These are phyloP conservation scores for Boletus pseudo-olivaceus DNA, from an alignment of 768 basidiomycete species.

Conservation along the genomic window DNA sequence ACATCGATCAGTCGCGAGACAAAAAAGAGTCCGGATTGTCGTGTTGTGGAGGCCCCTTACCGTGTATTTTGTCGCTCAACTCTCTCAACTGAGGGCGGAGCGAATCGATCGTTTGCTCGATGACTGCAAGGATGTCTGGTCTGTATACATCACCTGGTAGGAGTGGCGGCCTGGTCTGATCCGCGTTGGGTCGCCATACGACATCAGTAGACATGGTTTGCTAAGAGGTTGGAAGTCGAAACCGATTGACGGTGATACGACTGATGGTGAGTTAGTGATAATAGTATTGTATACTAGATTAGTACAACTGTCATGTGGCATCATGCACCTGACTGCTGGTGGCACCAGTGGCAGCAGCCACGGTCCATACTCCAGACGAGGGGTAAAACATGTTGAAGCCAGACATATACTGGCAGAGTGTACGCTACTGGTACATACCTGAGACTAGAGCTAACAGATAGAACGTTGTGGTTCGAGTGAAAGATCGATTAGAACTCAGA, in stretches of 20 bases:
- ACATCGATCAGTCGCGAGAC: slow-evolving; percentile 2
- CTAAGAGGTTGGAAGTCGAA: neutral
- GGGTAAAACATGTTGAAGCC: too few species aligned
- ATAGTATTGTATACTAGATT: too few species aligned
- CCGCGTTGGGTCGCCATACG: slow-evolving; percentile 42
- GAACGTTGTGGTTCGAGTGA: too few species aligned
- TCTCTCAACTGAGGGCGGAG: slow-evolving; percentile 54
- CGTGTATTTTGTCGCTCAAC: slow-evolving; percentile 72
- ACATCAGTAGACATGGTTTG: slow-evolving; percentile 16
- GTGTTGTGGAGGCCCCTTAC: slow-evolving; percentile 30
- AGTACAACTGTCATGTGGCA: too few species aligned
- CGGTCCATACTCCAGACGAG: too few species aligned
- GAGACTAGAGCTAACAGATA: too few species aligned
- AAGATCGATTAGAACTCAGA: too few species aligned
- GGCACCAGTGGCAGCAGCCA: too few species aligned
- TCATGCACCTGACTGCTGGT: too few species aligned
- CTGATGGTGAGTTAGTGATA: too few species aligned
- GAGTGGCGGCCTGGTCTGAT: slow-evolving; percentile 22
- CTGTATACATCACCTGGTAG: slow-evolving; percentile 41
- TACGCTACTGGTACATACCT: too few species aligned
- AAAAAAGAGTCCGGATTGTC: neutral
- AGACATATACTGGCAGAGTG: too few species aligned
- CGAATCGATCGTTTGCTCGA: slow-evolving; percentile 51
- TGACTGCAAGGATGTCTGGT: slow-evolving; percentile 57
- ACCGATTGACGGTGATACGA: neutral